These are phyloP conservation scores for Vanrija sp. DNA, from an alignment of 1,284 basidiomycete species.

Conservation along the genomic window DNA sequence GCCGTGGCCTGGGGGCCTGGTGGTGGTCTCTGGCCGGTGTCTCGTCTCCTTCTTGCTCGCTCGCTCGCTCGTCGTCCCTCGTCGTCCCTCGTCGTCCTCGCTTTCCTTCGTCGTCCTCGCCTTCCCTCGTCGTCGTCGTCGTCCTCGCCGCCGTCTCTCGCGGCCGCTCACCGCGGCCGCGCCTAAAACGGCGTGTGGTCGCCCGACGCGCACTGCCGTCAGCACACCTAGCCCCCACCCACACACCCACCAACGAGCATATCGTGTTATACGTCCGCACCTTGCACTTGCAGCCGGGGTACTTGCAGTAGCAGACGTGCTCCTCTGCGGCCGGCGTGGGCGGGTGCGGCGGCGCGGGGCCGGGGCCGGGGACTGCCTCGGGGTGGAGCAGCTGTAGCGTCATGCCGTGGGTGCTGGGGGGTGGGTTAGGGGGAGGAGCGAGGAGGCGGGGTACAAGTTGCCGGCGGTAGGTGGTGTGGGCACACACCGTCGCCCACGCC, in stretches of 20 bases:
- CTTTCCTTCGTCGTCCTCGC: no score
- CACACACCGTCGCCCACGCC: no score
- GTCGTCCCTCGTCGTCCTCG: no score
- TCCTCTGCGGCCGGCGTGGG: slow-evolving; percentile 10
- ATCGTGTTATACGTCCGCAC: slow-evolving; percentile 16
- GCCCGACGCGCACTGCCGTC: slow-evolving; percentile 13
- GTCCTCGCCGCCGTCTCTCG: no score
- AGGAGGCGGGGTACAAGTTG: neutral
- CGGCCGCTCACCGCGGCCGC: no score
- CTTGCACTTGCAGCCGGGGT: slow-evolving; percentile 20
- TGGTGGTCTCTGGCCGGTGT: no score
- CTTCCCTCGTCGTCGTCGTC: no score
- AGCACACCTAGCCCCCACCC: neutral
- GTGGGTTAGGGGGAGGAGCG: neutral
- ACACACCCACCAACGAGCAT: slow-evolving; percentile 16
- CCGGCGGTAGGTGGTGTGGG: neutral
- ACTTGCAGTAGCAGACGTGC: slow-evolving; percentile 15
- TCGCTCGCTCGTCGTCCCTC: no score
- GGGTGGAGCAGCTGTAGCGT: neutral
- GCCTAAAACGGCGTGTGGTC: slow-evolving; percentile 19
- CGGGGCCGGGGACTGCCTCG: no score
- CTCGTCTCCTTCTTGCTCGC: no score
- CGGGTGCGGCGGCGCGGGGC: neutral
- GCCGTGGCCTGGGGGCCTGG: no score
- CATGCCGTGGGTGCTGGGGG: neutral